A percentile compares a stretch with the other conserved stretches of the same genome.
phyloP scores from a whole-genome alignment of 2,329 filamentous ascomycete genomes.

The Pyrenochaeta sp. region DNA sequence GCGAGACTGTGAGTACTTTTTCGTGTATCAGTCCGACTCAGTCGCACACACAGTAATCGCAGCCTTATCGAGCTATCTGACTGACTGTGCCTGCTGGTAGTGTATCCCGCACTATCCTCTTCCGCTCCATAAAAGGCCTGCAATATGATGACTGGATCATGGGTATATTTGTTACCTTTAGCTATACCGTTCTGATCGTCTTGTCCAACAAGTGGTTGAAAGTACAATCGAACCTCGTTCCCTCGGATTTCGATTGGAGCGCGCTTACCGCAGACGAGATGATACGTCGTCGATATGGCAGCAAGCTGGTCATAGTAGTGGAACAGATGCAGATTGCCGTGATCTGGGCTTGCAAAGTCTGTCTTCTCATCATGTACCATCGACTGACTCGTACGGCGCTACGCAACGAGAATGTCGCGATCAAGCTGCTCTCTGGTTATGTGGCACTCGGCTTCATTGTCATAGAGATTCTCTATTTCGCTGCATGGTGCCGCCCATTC shows the following conservation, averaged over 20 bases:
- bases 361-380: constrained; percentile 63
- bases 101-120: constrained; percentile 54
- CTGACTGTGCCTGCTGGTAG: constrained; percentile 28
- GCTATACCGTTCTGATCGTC: constrained; percentile 61
- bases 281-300: constrained; percentile 36
- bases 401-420: constrained; percentile 35
- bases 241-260: constrained; percentile 56
- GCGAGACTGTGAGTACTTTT: constrained; percentile 51
- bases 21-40: background rate
- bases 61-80: constrained; percentile 6
- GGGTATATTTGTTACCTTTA: constrained; percentile 57
- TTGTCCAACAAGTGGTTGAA: constrained; percentile 56
- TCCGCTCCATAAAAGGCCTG: constrained; percentile 59
- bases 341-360: constrained; percentile 63
- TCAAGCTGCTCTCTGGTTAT: constrained; percentile 58
- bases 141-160: constrained; percentile 67
- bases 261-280: constrained; percentile 49
- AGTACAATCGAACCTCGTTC: constrained; percentile 55
- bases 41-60: constrained; percentile 2
- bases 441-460: constrained; percentile 57
- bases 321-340: constrained; percentile 63
- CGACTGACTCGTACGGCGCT: constrained; percentile 54
- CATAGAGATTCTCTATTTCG: constrained; percentile 61
- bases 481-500: constrained; percentile 64
- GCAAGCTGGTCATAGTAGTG: constrained; percentile 62